Base-by-base conservation (phyloP, 2,329 filamentous ascomycete genomes). In the Erysiphe neolycopersici region DNA sequence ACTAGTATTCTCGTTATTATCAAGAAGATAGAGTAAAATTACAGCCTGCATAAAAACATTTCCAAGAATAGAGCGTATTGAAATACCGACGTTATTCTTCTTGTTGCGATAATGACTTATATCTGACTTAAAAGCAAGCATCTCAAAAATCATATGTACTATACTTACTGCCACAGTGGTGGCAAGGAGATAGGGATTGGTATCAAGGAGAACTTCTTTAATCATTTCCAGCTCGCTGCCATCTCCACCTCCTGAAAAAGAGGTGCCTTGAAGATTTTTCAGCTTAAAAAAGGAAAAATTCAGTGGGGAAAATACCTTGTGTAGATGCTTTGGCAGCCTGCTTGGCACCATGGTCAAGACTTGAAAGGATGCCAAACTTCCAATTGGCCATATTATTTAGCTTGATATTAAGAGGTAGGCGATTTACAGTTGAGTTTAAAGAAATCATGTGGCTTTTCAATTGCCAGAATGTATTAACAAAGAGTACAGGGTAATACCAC, bases 101-200 rank as follows among this genome's bases (percentile, higher is more conserved):
- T 98, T 98, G 67, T 95, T 94, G 58, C 85, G 82, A 73, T 89
- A 98, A 62, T 98, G 89, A 41, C 84, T 75, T 58, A 98, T 93
- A 58, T 98, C 89, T 57, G 79, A 93, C 56, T 92, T 93, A 65
- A 98, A 98, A 1, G 89, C 89, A 31, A 98, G 71, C 56, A 80
- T 85, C 62, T 98, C 89, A 49, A 98, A 87, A 52, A 98, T 66
- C 69, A 93, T 84, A 62, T 98, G 89, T 35, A 89, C 68, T 46
- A 98, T 69, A 49, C 75, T 85, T 52, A 92, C 89, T 9, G 91
- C 60, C 22, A 74, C 74, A 0, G 89, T 98, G 30, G 91, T 76
- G 22, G 69, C 76, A 35, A 98, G 73, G 29, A 98, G 73, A 57
- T 84, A 92, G 32, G 82, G 78, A 61, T 95, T 95, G 26, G 84